Base-by-base conservation (phyloP, 2,329 filamentous ascomycete species). In the Colletotrichum lupini region DNA sequence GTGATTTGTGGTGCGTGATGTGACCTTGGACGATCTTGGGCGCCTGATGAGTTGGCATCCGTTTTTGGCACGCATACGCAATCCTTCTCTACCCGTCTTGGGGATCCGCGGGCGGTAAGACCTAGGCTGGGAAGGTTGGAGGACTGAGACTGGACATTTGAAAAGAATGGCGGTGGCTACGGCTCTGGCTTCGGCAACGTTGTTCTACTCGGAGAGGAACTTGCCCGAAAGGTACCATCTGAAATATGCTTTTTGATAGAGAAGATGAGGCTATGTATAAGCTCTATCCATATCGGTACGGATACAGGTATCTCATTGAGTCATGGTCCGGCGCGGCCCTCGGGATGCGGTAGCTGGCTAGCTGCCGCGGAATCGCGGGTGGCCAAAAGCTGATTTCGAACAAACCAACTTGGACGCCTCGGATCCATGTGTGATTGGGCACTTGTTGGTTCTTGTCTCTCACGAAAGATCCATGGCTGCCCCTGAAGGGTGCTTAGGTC, bases 21-120 rank as follows among this genome's bases (percentile, higher is more conserved):
- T 53, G 60, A 63, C 60, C n/a, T 19, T n/a, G 60, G 60, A 16
- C 46, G 42, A 63, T 53, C 60, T 63, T 63, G 60, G 42, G 49
- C 42, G 42, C 42, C 42, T 53, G 60, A 26, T 63, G 60, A 53
- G 60, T 42, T 63, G 60, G 60, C 60, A 35, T 22, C 24, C 8
- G 12, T 35, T n/a, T 63, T 35, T 53, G 42, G 37, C 37, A 35
- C 32, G 32, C 11, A 11, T 49, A 28, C 24, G 37, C 59, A 46
- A 49, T 42, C 11, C 12, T n/a, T 22, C 57, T 32, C 57, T 32
- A 16, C 22, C 28, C 28, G 19, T 28, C 16, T 42, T 28, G 24
- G 14, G 37, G 16, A 5, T 19, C 11, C 11, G 37, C 22, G 35
- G 35, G 35, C 35, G 37, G 58, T 26, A 22, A 28, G 42, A 28